Percentiles rank a stretch among this genome's conserved stretches.
Evolutionary conservation across 495 filamentous ascomycete genomes (phyloP).

Genomic region (Aspergillus diversus): DNA sequence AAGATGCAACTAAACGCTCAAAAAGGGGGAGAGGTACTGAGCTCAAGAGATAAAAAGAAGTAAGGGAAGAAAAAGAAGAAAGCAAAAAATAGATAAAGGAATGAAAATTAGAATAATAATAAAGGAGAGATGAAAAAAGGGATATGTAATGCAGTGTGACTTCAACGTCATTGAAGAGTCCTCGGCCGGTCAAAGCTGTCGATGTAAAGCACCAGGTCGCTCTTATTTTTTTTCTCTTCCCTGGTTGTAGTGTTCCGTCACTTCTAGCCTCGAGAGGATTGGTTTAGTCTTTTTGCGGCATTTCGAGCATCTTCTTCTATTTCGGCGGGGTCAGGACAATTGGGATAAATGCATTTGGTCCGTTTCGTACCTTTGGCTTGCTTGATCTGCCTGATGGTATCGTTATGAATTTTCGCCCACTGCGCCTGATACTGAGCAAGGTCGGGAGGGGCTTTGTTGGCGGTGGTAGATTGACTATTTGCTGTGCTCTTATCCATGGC

Average conservation of each 20-base stretch:
- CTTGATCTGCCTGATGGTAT: slow-evolving; percentile 24
- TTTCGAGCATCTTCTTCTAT: slow-evolving; percentile 10
- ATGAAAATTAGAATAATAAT: not conserved
- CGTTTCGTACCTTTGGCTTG: slow-evolving; percentile 18
- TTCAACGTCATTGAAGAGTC: not conserved
- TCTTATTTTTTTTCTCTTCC: not conserved
- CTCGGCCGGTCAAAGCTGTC: not conserved
- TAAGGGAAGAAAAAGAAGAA: not conserved
- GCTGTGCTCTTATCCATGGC: slow-evolving; percentile 18
- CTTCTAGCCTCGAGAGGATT: slow-evolving; percentile 5
- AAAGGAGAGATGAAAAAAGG: not conserved
- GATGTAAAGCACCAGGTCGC: not conserved
- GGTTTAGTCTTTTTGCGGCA: slow-evolving; percentile 1
- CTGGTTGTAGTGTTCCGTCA: not conserved
- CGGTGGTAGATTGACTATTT: not conserved
- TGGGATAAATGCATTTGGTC: not conserved
- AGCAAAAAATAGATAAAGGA: not conserved
- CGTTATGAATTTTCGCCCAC: slow-evolving; percentile 25
- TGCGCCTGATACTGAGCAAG: slow-evolving; percentile 23
- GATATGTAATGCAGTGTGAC: not conserved
- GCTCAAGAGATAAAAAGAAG: not conserved
- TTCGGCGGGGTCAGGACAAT: not conserved
- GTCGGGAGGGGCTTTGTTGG: not conserved
- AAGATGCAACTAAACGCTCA: slow-evolving; percentile 1
- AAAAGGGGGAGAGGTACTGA: not conserved